Conservation (phyloP, 805 yeast genomes). For the Metschnikowia aberdeeniae region DNA sequence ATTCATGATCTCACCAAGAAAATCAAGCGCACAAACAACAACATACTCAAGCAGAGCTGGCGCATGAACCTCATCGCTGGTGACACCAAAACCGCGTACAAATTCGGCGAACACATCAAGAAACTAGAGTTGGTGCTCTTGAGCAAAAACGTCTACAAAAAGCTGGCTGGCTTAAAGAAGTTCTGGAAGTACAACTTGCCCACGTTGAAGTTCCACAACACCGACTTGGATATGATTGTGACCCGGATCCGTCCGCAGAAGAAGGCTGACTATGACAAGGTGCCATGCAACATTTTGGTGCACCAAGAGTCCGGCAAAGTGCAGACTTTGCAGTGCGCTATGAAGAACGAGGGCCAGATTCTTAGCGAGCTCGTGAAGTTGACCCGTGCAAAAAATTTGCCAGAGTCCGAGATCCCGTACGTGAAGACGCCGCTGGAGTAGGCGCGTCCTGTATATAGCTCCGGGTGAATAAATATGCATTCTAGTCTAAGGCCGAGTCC, state of each 20-base stretch:
- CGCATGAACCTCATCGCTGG: conserved; percentile 52
- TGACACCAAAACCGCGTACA: conserved; percentile 37
- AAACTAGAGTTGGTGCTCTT: conserved; percentile 50
- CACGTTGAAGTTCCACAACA: conserved; percentile 78
- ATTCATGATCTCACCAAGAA: conserved; percentile 8
- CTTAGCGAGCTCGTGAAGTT: conserved; percentile 50
- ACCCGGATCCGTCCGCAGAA: conserved; percentile 38
- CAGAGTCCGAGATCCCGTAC: conserved; percentile 41
- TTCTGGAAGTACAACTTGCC: conserved; percentile 78
- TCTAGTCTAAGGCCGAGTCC: not conserved
- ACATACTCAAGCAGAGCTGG: conserved; percentile 43
- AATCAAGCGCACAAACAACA: conserved; percentile 13
- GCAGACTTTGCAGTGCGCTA: conserved; percentile 49
- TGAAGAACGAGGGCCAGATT: conserved; percentile 48
- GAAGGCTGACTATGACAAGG: conserved; percentile 11
- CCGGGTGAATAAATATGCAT: not conserved
- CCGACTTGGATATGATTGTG: conserved; percentile 59
- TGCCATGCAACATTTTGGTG: conserved; percentile 12
- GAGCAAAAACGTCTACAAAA: conserved; percentile 38
- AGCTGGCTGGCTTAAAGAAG: conserved; percentile 64
- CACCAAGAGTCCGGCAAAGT: conserved; percentile 10
- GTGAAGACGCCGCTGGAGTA: not conserved
- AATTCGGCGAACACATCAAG: conserved; percentile 20
- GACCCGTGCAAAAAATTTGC: conserved; percentile 51
- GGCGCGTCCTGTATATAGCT: conserved; percentile 1